Base-by-base conservation (phyloP, 2,329 filamentous ascomycete genomes). In the Calonectria crousiana region DNA sequence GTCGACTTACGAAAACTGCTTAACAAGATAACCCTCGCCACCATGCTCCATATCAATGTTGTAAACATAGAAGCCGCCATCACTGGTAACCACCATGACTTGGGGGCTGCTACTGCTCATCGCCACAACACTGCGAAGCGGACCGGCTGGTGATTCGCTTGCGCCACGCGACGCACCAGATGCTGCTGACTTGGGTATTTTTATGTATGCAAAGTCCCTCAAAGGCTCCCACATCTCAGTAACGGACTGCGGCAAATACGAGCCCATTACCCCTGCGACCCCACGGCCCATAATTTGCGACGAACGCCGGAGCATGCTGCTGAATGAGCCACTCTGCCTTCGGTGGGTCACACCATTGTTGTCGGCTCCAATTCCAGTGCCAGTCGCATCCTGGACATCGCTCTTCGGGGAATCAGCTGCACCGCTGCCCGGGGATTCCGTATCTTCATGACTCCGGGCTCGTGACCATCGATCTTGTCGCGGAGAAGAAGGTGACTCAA, bases 201-300 rank as follows among this genome's bases (percentile, higher is more conserved):
- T 98, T 82, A 98, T 96, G 89, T 95, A 98, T 1, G 97, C 97
- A 86, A 99, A 99, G 84, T 99, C 97, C 69, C 97, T 92, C 74
- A 94, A 88, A 0, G 97, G 97, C 81, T 99, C 97, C 96, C 96
- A 98, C 90, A 98, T 98, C 85, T 98, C 96, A 1, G 96, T 96
- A 6, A 99, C 95, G 1, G 96, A 96, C 81, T 94, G 94, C 0
- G 97, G 97, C 2, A 99, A 88, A 83, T 99, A 99, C 0, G 95
- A 95, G 6, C 96, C 96, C 38, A 98, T 93, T 10, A 95, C 95
- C 6, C 95, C 95, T 23, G 95, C 96, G 73, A 99, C 93, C 30
- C 94, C 94, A 75, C 94, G 95, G 49, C 95, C 94, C 84, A 98
- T 96, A 72, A 96, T 95, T 83, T 98, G 96, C 6, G 96, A 98